Conservation (phyloP, 306 rosid species). For the Benincasa hispida region DNA sequence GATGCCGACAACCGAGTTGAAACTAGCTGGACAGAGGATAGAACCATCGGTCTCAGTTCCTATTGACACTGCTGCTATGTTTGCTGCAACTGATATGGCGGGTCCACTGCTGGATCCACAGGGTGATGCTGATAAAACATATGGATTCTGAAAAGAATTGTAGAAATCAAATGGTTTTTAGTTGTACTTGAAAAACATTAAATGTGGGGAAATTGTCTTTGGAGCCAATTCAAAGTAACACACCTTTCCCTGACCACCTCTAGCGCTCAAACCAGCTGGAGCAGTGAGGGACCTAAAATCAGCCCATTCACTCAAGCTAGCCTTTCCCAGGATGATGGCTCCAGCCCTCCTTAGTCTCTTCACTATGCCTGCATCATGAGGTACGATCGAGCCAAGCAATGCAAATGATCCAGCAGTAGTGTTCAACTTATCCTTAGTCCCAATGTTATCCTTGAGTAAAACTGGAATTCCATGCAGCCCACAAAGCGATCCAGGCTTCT, state of each 20-base stretch:
- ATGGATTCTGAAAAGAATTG: constrained; percentile 44
- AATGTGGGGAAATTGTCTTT: not conserved
- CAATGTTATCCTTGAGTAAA: constrained; percentile 49
- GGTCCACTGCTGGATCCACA: constrained; percentile 65
- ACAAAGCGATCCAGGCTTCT: not conserved
- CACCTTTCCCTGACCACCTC: constrained; percentile 51
- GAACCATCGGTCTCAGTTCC: constrained; percentile 68
- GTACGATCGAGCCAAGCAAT: constrained; percentile 34
- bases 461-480: constrained; percentile 48
- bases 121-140: constrained; percentile 22
- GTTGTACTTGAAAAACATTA: not conserved
- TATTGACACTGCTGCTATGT: constrained; percentile 48
- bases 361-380: constrained; percentile 38
- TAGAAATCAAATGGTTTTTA: not conserved
- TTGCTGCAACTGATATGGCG: constrained; percentile 51
- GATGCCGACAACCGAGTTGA: constrained; percentile 55
- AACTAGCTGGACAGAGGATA: constrained; percentile 42
- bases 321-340: constrained; percentile 48
- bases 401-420: constrained; percentile 45
- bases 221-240: not conserved
- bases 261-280: constrained; percentile 34
- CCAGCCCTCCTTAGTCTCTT: constrained; percentile 31
- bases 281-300: constrained; percentile 14
- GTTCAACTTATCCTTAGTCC: constrained; percentile 48
- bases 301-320: constrained; percentile 44